A percentile compares a stretch with the other conserved stretches of the same genome.
Evolutionary conservation across 2,329 filamentous ascomycete genomes (phyloP).

Genomic region (Colletotrichum abscissum): DNA sequence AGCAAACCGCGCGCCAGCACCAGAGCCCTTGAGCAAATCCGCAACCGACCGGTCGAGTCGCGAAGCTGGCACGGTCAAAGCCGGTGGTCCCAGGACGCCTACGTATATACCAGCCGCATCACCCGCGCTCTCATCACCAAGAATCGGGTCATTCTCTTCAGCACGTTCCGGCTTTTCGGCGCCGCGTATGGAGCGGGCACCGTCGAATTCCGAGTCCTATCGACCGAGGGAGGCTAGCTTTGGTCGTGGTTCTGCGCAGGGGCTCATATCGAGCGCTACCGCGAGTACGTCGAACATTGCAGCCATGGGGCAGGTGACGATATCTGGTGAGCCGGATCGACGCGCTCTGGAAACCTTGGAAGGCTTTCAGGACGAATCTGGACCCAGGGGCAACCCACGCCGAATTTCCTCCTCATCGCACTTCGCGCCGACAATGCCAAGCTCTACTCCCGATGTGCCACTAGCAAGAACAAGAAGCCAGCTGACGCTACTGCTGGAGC

Average conservation of each 20-base stretch:
- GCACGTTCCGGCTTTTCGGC: conserved; percentile 23
- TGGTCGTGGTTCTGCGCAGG: conserved; percentile 42
- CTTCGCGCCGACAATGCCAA: conserved; percentile 63
- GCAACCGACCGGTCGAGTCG: conserved; percentile 1
- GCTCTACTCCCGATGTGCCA: conserved; percentile 55
- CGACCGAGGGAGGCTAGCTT: conserved; percentile 38
- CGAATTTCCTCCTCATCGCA: conserved; percentile 45
- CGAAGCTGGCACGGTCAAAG: not conserved
- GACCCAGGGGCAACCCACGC: conserved; percentile 23
- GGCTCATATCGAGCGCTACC: conserved; percentile 42
- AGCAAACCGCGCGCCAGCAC: conserved; percentile 4
- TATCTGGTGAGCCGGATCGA: conserved; percentile 27
- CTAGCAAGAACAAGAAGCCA: conserved; percentile 71
- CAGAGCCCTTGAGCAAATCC: conserved; percentile 23
- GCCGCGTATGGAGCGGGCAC: conserved; percentile 27
- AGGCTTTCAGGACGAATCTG: conserved; percentile 6
- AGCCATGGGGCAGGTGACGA: conserved; percentile 31
- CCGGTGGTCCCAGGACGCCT: conserved; percentile 22
- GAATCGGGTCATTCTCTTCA: conserved; percentile 31
- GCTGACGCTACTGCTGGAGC: conserved; percentile 66
- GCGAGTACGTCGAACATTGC: conserved; percentile 31
- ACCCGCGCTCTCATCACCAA: conserved; percentile 17
- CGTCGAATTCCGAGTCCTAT: conserved; percentile 25
- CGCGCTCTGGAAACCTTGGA: conserved; percentile 40
- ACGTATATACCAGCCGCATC: conserved; percentile 12